Evolutionary conservation across 495 filamentous ascomycete species (phyloP).

Genomic region (Pseudoneurospora amorphoporcata): DNA sequence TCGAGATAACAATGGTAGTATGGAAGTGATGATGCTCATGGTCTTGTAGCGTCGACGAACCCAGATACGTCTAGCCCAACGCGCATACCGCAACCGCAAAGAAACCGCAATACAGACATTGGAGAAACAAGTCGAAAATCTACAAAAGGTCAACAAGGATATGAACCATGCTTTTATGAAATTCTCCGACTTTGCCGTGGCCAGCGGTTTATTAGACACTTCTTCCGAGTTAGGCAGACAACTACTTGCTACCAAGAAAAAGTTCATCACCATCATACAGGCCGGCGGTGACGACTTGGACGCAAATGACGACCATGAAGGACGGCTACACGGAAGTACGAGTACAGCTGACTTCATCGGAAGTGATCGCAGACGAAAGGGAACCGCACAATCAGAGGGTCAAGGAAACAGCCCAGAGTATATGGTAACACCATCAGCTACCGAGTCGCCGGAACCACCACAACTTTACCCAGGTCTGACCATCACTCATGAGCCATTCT

Average conservation of each 20-base stretch:
- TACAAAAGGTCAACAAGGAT: constrained; percentile 57
- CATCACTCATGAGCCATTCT: constrained; percentile 18
- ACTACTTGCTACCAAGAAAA: constrained; percentile 33
- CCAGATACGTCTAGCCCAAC: constrained; percentile 79
- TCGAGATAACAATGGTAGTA: constrained; percentile 3
- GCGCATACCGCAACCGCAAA: constrained; percentile 76
- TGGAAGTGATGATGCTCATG: constrained; percentile 11
- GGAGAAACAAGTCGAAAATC: constrained; percentile 52
- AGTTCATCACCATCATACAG: constrained; percentile 34
- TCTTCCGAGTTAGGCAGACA: constrained; percentile 41
- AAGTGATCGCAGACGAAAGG: not conserved
- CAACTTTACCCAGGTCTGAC: constrained; percentile 15
- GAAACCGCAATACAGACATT: constrained; percentile 70
- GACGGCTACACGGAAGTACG: not conserved
- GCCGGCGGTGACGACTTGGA: constrained; percentile 4
- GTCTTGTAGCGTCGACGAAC: constrained; percentile 59
- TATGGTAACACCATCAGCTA: not conserved
- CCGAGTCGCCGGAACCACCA: not conserved
- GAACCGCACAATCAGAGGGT: not conserved
- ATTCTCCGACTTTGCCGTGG: constrained; percentile 51
- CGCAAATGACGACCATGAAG: not conserved
- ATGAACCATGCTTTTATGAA: constrained; percentile 64
- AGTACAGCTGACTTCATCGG: not conserved
- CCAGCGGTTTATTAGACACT: constrained; percentile 40
- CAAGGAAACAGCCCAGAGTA: not conserved